These are phyloP conservation scores for Magnolia kwangsiensis DNA, from an alignment of 164 flowering plant species.

Conservation along the genomic window DNA sequence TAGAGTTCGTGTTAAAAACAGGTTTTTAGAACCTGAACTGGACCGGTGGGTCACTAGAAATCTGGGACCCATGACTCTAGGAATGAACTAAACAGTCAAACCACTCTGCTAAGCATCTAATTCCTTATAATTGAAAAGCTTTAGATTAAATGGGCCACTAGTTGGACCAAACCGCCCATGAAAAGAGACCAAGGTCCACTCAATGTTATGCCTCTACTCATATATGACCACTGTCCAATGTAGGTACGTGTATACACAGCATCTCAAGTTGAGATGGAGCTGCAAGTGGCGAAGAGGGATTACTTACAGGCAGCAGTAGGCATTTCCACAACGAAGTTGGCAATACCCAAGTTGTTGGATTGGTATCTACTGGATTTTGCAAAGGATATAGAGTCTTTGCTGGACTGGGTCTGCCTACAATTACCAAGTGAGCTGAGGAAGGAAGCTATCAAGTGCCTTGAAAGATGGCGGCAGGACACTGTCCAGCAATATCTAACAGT, in stretches of 20 bases:
- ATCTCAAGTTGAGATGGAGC: conserved; percentile 58
- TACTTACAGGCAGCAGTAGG: conserved; percentile 80
- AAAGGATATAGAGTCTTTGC: conserved; percentile 76
- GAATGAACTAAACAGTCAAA: no score
- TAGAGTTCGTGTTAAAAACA: no score
- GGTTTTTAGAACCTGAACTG: no score
- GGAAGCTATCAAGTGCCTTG: conserved; percentile 65
- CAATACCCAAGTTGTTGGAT: conserved; percentile 77
- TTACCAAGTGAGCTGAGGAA: conserved; percentile 57
- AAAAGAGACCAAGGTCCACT: no score
- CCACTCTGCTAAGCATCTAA: no score
- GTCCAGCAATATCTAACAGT: conserved; percentile 48
- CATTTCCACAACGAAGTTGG: conserved; percentile 41
- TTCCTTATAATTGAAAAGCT: no score
- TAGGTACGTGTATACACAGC: conserved; percentile 90
- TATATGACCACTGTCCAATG: conserved; percentile 9
- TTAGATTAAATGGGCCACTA: no score
- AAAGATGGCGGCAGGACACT: conserved; percentile 43
- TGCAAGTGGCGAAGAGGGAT: conserved; percentile 75
- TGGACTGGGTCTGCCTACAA: conserved; percentile 92
- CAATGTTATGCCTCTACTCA: conserved; percentile 1
- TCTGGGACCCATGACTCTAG: no score
- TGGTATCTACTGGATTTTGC: conserved; percentile 94
- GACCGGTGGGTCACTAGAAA: no score
- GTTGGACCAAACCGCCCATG: no score